Evolutionary conservation across 2,329 filamentous ascomycete genomes (phyloP).

Genomic region (Hypoxylon sp.): DNA sequence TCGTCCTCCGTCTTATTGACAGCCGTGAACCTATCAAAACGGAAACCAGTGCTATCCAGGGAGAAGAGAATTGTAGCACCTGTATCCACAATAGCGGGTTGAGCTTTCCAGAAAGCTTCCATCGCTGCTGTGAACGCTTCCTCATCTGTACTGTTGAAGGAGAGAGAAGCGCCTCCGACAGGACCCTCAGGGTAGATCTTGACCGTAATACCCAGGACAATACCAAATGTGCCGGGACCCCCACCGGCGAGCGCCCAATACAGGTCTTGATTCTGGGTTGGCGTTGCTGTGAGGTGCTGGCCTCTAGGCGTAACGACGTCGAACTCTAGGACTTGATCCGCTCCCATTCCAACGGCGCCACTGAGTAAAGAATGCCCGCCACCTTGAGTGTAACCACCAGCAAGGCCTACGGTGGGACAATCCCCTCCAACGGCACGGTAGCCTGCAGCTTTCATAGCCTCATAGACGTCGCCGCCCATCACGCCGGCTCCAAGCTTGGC

Average conservation of each 20-base stretch:
- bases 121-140: constrained; percentile 2
- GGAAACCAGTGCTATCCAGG: neutral
- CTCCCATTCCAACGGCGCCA: constrained; percentile 64
- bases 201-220: constrained; percentile 65
- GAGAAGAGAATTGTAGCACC: neutral
- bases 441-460: constrained; percentile 55
- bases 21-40: neutral
- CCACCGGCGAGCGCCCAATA: constrained; percentile 70
- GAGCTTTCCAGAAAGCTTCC: neutral
- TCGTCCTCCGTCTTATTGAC: neutral
- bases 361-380: constrained; percentile 54
- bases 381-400: constrained; percentile 64
- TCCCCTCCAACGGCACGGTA: constrained; percentile 63
- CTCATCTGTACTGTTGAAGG: constrained; percentile 10
- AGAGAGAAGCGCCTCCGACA: constrained; percentile 7
- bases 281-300: constrained; percentile 59
- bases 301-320: constrained; percentile 65
- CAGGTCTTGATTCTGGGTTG: constrained; percentile 62
- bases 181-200: constrained; percentile 59
- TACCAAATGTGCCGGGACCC: constrained; percentile 64
- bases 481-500: constrained; percentile 66
- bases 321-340: constrained; percentile 67
- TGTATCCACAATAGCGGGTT: constrained; percentile 1
- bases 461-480: constrained; percentile 58
- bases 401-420: constrained; percentile 62